phyloP scores from a whole-genome alignment of 106 monocot genomes.

The Chionographis japonica region DNA sequence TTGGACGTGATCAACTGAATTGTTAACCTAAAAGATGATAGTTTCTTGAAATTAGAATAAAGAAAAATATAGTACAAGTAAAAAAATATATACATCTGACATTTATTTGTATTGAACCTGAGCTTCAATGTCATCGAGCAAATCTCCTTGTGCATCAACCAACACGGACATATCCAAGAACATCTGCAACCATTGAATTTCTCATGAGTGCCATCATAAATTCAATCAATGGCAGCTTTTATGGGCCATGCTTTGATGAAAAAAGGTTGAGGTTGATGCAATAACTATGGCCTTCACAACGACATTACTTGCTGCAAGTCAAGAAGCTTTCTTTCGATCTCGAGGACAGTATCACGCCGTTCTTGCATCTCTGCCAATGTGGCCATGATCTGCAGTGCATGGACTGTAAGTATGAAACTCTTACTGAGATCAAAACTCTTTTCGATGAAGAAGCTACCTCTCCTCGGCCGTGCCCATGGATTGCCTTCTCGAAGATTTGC shows the following conservation, averaged over 20 bases:
- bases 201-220: slow-evolving; percentile 1
- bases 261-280: neutral
- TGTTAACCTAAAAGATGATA: slow-evolving; percentile 32
- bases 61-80: neutral
- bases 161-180: slow-evolving; percentile 67
- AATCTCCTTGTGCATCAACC: slow-evolving; percentile 62
- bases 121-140: slow-evolving; percentile 52
- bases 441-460: slow-evolving; percentile 15
- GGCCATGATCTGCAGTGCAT: slow-evolving; percentile 42
- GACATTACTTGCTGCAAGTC: slow-evolving; percentile 63
- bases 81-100: neutral
- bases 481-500: slow-evolving; percentile 52
- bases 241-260: neutral
- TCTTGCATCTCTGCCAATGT: slow-evolving; percentile 77
- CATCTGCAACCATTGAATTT: slow-evolving; percentile 22
- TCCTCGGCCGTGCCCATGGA: slow-evolving; percentile 51
- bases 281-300: neutral
- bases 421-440: neutral
- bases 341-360: slow-evolving; percentile 43
- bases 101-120: slow-evolving; percentile 27
- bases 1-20: slow-evolving; percentile 50
- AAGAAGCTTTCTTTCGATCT: slow-evolving; percentile 59
- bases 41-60: neutral
- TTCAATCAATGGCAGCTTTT: neutral
- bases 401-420: neutral